These are phyloP conservation scores for Meira miltonrushii DNA, from an alignment of 1,284 basidiomycete species.

Conservation along the genomic window DNA sequence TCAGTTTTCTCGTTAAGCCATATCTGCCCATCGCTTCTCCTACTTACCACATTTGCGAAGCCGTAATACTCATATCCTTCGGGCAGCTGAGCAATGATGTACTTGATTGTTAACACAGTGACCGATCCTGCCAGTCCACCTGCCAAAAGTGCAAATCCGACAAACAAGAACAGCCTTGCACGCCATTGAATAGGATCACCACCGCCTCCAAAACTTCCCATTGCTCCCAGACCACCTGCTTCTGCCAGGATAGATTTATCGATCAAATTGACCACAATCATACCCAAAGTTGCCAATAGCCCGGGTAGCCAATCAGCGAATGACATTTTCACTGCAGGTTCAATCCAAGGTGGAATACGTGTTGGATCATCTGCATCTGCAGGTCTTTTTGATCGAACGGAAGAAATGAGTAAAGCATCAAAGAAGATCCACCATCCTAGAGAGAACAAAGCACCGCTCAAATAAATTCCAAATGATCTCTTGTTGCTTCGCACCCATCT, in stretches of 20 bases:
- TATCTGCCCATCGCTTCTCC: not conserved
- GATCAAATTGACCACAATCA: conserved; percentile 86
- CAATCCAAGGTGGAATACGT: conserved; percentile 58
- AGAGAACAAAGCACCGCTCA: conserved; percentile 84
- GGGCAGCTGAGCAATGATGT: conserved; percentile 68
- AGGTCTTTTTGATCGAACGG: conserved; percentile 22
- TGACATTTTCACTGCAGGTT: conserved; percentile 75
- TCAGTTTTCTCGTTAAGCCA: not conserved
- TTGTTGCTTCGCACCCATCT: conserved; percentile 58
- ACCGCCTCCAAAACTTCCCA: conserved; percentile 36
- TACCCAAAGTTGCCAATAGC: conserved; percentile 85
- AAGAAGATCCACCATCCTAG: conserved; percentile 92
- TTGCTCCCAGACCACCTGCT: conserved; percentile 52
- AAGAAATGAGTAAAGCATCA: conserved; percentile 81
- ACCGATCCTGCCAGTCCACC: conserved; percentile 89
- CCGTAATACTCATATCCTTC: conserved; percentile 83
- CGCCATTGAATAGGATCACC: conserved; percentile 75
- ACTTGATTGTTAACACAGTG: conserved; percentile 85
- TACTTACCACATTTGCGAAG: conserved; percentile 69
- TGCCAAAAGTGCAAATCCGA: conserved; percentile 94
- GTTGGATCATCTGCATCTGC: conserved; percentile 57
- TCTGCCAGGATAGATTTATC: conserved; percentile 87
- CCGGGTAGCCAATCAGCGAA: conserved; percentile 95
- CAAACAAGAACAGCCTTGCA: conserved; percentile 80
- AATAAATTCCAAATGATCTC: conserved; percentile 79